Percentiles rank a stretch among this genome's conserved stretches.
Conservation (phyloP, 1,284 basidiomycete genomes). For the Xerocomus amazonicus region DNA sequence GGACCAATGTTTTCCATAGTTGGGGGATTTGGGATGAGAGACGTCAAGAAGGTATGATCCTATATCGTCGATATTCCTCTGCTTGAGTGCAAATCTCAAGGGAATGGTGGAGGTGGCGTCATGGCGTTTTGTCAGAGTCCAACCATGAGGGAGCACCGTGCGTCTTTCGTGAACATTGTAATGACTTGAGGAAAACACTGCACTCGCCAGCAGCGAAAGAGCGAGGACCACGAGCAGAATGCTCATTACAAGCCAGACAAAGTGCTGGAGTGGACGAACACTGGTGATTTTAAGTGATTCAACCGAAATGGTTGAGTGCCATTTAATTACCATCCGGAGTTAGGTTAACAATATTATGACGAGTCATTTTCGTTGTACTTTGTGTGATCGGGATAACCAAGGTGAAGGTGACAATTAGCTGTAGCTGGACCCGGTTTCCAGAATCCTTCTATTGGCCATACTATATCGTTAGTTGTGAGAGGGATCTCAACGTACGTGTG, state of each 20-base stretch:
- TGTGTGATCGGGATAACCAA: too few species aligned
- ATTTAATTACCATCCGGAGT: too few species aligned
- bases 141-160: slow-evolving; percentile 29
- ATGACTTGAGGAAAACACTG: slow-evolving; percentile 3
- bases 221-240: slow-evolving; percentile 11
- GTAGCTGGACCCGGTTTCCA: too few species aligned
- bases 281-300: too few species aligned
- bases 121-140: slow-evolving; percentile 31
- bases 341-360: too few species aligned
- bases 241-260: not conserved
- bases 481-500: too few species aligned
- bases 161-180: slow-evolving; percentile 35
- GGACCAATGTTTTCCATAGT: slow-evolving; percentile 46
- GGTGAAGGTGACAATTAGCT: too few species aligned
- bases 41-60: slow-evolving; percentile 38
- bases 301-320: too few species aligned
- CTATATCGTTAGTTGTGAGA: too few species aligned
- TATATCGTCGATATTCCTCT: slow-evolving; percentile 38
- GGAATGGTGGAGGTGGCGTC: slow-evolving; percentile 29
- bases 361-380: too few species aligned
- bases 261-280: too few species aligned
- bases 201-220: slow-evolving; percentile 10
- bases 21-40: slow-evolving; percentile 40
- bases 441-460: too few species aligned
- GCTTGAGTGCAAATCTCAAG: slow-evolving; percentile 42